Conservation (phyloP, 1,139 yeast species). For the Kurtzmaniella quercitrusa region DNA sequence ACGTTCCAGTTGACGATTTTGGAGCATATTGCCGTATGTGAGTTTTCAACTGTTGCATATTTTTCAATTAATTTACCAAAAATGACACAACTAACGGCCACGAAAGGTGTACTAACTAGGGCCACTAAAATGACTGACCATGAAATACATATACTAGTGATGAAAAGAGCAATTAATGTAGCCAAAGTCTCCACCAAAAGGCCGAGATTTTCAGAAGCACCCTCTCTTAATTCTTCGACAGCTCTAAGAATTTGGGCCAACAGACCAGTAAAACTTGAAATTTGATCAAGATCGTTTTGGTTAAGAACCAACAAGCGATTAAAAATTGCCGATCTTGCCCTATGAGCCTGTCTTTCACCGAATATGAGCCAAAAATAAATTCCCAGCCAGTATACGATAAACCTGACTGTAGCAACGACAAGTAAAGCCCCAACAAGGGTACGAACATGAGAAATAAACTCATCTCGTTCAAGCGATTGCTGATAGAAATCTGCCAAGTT, state of each 20-base stretch:
- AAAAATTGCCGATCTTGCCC: slow-evolving; percentile 49
- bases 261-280: slow-evolving; percentile 55
- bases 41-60: slow-evolving; percentile 57
- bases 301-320: slow-evolving; percentile 28
- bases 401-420: slow-evolving; percentile 52
- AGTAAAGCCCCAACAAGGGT: slow-evolving; percentile 51
- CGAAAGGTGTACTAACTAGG: slow-evolving; percentile 67
- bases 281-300: slow-evolving; percentile 58
- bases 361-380: slow-evolving; percentile 61
- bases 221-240: slow-evolving; percentile 71
- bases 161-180: slow-evolving; percentile 52
- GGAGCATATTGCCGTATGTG: slow-evolving; percentile 51
- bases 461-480: slow-evolving; percentile 11
- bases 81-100: slow-evolving; percentile 44
- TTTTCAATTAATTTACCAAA: slow-evolving; percentile 51
- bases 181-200: slow-evolving; percentile 48
- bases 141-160: slow-evolving; percentile 69
- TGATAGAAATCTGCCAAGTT: slow-evolving; percentile 39
- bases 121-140: slow-evolving; percentile 83
- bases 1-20: slow-evolving; percentile 69
- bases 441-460: slow-evolving; percentile 43
- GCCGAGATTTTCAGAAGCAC: slow-evolving; percentile 67
- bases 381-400: slow-evolving; percentile 52
- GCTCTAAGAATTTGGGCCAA: slow-evolving; percentile 67
- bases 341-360: slow-evolving; percentile 67